Conservation (phyloP, 2,329 filamentous ascomycete species). For the Coniochaeta sp. region DNA sequence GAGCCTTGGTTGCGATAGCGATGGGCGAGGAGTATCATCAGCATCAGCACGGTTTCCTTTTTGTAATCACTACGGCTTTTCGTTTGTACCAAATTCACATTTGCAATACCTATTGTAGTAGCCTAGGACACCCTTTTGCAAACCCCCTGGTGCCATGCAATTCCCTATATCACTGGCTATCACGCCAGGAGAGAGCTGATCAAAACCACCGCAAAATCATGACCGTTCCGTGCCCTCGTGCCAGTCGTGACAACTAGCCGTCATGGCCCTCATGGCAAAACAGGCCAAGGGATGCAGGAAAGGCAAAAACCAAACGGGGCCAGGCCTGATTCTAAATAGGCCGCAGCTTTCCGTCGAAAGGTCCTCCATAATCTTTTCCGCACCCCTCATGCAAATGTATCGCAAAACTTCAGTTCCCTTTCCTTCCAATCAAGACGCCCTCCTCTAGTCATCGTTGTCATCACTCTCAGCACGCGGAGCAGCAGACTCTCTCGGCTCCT, state of each 20-base stretch:
- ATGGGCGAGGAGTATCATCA: neutral
- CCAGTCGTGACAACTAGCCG: neutral
- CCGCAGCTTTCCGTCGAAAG: neutral
- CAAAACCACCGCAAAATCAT: neutral
- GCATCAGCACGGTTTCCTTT: neutral
- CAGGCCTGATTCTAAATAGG: neutral
- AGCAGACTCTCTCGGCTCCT: neutral
- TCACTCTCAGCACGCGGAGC: constrained; percentile 20
- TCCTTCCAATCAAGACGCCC: neutral
- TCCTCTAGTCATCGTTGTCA: constrained; percentile 48
- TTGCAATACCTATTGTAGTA: neutral
- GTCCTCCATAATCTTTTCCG: neutral
- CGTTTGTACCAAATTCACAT: neutral
- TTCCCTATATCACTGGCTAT: neutral
- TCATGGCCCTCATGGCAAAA: neutral
- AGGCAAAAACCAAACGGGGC: neutral
- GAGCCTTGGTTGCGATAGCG: neutral
- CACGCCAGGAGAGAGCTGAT: neutral
- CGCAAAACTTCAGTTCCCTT: neutral
- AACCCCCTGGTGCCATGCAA: neutral
- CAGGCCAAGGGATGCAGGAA: neutral
- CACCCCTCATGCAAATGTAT: neutral
- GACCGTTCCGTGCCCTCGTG: neutral
- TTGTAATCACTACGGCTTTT: neutral
- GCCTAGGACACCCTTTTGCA: neutral